phyloP scores from a whole-genome alignment of 306 rosid species.

The Lathyrus tuberosus region DNA sequence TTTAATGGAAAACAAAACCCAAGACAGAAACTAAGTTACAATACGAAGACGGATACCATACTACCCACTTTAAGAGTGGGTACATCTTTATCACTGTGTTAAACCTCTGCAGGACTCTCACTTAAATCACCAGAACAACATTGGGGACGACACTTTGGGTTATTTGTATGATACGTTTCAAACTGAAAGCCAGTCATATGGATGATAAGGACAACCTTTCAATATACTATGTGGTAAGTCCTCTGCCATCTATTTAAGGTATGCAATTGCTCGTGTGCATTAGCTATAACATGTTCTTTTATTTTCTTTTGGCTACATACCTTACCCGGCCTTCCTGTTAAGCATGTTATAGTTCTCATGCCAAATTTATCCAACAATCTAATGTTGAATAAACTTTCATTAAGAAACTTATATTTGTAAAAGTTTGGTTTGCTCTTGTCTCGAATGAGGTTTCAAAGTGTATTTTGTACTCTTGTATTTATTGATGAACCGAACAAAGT shows the following conservation, averaged over 20 bases:
- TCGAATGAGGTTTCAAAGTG: constrained; percentile 7
- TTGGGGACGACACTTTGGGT: constrained; percentile 74
- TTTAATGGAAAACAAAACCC: too few species aligned
- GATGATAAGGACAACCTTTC: constrained; percentile 67
- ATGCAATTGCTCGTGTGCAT: too few species aligned
- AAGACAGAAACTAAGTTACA: too few species aligned
- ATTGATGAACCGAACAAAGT: too few species aligned
- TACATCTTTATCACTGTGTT: not conserved
- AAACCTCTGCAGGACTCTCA: constrained; percentile 63
- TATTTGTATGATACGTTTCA: constrained; percentile 68
- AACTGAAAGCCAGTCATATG: constrained; percentile 67
- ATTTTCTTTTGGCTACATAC: too few species aligned
- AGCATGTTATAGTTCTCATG: too few species aligned
- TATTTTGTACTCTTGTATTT: not conserved
- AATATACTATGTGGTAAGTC: constrained; percentile 62
- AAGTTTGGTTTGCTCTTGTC: not conserved
- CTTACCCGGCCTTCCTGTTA: too few species aligned
- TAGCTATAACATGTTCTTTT: too few species aligned
- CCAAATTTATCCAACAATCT: constrained; percentile 19
- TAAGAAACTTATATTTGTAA: not conserved
- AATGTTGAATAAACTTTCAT: not conserved
- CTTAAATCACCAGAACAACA: constrained; percentile 77
- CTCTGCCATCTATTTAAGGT: not conserved
- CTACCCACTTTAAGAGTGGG: too few species aligned
- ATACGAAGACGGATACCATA: too few species aligned